These are phyloP conservation scores for Arctium minus DNA, from an alignment of 129 eudicot genomes.

Conservation along the genomic window DNA sequence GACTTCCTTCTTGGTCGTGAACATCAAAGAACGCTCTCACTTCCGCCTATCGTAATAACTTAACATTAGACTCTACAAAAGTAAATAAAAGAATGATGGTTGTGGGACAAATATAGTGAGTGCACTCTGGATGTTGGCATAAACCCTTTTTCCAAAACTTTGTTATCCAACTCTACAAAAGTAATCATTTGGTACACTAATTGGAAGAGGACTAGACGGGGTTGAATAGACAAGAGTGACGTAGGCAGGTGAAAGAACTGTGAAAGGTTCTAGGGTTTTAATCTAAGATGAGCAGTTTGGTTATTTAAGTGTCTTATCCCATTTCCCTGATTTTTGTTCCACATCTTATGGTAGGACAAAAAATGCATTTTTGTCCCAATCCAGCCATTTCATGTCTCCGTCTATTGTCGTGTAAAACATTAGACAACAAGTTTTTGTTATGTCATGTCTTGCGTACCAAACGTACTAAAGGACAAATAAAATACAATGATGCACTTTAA, in stretches of 20 bases:
- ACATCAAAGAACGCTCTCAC: constrained; percentile 90
- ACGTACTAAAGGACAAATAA: too few species aligned
- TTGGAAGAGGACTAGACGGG: not conserved
- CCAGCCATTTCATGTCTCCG: not conserved
- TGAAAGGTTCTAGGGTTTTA: not conserved
- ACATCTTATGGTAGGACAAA: not conserved
- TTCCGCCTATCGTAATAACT: constrained; percentile 50
- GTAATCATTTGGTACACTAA: not conserved
- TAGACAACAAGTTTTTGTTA: not conserved
- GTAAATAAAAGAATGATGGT: not conserved
- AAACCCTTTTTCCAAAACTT: not conserved
- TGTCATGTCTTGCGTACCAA: not conserved
- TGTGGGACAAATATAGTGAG: not conserved
- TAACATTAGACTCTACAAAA: not conserved
- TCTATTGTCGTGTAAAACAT: not conserved
- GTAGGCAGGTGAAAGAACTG: not conserved
- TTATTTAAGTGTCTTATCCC: not conserved
- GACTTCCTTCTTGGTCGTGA: constrained; percentile 92
- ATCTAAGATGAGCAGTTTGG: not conserved
- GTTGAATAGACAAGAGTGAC: not conserved
- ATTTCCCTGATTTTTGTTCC: not conserved
- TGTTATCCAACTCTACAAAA: not conserved
- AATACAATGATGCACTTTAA: too few species aligned
- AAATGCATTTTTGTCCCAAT: not conserved
- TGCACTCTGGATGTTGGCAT: not conserved